Conservation (phyloP, 768 basidiomycete genomes). For the Lactifluus piperatus region DNA sequence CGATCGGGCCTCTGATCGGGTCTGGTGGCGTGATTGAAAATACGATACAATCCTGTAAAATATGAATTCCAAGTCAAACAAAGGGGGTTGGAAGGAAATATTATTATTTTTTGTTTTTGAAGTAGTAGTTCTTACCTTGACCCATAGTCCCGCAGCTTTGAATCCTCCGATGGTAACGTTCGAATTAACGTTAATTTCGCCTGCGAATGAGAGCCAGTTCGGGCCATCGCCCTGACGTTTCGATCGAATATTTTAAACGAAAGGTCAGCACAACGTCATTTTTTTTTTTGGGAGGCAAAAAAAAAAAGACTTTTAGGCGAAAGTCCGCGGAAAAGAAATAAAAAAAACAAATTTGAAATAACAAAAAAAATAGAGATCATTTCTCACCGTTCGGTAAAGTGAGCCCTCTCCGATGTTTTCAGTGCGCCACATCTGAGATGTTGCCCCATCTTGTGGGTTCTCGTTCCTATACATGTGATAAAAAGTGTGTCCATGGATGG, state of each 20-base stretch:
- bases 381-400: conserved; percentile 2
- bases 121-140: conserved; percentile 40
- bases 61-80: too few species aligned
- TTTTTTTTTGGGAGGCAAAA: too few species aligned
- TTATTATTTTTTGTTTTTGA: too few species aligned
- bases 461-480: background rate
- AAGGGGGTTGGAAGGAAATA: too few species aligned
- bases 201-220: conserved; percentile 53
- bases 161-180: conserved; percentile 52
- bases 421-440: conserved; percentile 14
- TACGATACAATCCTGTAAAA: conserved; percentile 54
- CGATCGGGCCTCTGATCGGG: conserved; percentile 43
- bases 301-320: too few species aligned
- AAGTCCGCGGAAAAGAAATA: background rate
- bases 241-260: too few species aligned
- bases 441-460: background rate
- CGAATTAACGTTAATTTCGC: conserved; percentile 47
- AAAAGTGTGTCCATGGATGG: too few species aligned
- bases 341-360: background rate
- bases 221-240: conserved; percentile 46
- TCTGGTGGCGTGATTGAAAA: conserved; percentile 53
- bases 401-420: conserved; percentile 11
- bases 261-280: too few species aligned
- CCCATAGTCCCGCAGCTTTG: conserved; percentile 51
- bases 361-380: too few species aligned